Evolutionary conservation across 2,329 filamentous ascomycete genomes (phyloP), one percentile per base, ranked within the genome.

Genomic region (Epichloe scottii): DNA sequence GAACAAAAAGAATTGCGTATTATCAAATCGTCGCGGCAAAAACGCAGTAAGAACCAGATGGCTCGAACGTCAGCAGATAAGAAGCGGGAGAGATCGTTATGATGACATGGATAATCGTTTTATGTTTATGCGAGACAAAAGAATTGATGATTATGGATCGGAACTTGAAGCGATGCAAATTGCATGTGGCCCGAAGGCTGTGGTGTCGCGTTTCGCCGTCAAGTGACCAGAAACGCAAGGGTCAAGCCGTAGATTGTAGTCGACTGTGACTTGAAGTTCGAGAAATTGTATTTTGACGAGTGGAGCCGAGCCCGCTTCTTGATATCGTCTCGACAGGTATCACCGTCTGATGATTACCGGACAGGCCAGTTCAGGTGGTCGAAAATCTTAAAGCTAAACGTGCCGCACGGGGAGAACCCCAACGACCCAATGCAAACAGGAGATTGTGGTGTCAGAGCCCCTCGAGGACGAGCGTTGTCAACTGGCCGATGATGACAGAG

Each of bases 31-130:
- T 65, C 60, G 63, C 63, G 56, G 62, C 51, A 57, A 54, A 50
- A 55, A 61, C 56, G 55, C 58, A 56, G 53, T 50, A 57, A 51
- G 62, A 64, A 61, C 61, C 58, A 52, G 57, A 55, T 46, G 62
- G 63, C 61, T 62, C 57, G 54, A 54, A 56, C 60, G 23, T 51
- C 60, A 55, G 53, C 60, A 59, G 55, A 62, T 62, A 59, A 57
- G 57, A 67, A 63, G 58, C 59, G 58, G 61, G 56, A 58, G 60
- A 51, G 62, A 62, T 68, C 69, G 70, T 72, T 72, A 72, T 66
- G 58, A 64, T 62, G 63, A 71, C 70, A 72, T 72, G 62, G 63
- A 64, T 37, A 59, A 60, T 64, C 62, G 63, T 64, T 56, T 59
- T 54, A 55, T 54, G 48, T 37, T 57, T 56, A 53, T 40, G 45